Base-by-base conservation (phyloP, 2,329 filamentous ascomycete species). In the Claviceps maximensis region DNA sequence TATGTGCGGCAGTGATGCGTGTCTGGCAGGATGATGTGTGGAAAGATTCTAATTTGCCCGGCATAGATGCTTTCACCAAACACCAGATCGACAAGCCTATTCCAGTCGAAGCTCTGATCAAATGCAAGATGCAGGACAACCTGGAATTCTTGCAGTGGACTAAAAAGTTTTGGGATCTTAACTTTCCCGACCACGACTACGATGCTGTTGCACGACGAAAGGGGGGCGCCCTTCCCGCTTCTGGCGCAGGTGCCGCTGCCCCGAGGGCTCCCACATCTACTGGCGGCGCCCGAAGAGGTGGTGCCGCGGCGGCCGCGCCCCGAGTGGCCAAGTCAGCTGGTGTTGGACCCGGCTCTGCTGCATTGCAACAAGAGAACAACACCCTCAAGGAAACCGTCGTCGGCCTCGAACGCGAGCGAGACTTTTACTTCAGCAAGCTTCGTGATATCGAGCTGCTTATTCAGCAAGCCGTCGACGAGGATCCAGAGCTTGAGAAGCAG, bases 121-220 rank as follows among this genome's bases (percentile, higher is more conserved):
- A 97, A 72, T 98, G 93, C 78, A 96, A 95, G 77, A 98, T 98
- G 91, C 93, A 98, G 78, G 93, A 98, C 71, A 98, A 98, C 75
- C 86, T 98, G 62, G 93, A 97, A 67, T 98, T 98, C 69, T 77
- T 98, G 56, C 93, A 98, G 74, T 98, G 89, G 86, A 84, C 84
- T 55, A 98, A 98, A 80, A 78, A 80, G 61, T 96, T 89, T 75
- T 98, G 93, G 93, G 93, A 98, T 65, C 88, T 96, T 67, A 89
- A 96, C 77, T 98, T 88, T 72, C 93, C 93, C 8, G 93, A 93
- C 55, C 89, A 93, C 63, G 93, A 97, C 59, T 98, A 98, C 74
- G 93, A 98, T 67, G 89, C 93, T 12, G 79, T 95, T 27, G 76
- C 78, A 53, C 82, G 93, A 65, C 81, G 93, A 68, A 95, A 95